Evolutionary conservation across 2,329 filamentous ascomycete species (phyloP).

Genomic region (Arthroderma sp.): DNA sequence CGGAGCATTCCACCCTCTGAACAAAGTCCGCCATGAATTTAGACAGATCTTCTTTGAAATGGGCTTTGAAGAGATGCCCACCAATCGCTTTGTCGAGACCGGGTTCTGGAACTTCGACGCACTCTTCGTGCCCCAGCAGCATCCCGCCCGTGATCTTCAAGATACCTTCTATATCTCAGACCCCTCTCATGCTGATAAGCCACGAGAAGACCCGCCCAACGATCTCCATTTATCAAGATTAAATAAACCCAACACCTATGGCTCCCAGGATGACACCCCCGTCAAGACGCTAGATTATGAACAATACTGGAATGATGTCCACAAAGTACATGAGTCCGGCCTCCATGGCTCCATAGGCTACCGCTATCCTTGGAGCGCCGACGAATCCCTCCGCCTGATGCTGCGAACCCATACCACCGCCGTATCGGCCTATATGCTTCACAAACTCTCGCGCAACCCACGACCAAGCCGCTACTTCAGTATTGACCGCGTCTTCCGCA

Average conservation of each 20-base stretch:
- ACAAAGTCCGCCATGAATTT: conserved; percentile 93
- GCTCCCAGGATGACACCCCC: conserved; percentile 35
- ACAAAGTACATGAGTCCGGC: conserved; percentile 74
- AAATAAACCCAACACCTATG: conserved; percentile 29
- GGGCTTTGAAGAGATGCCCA: conserved; percentile 98
- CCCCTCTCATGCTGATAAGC: conserved; percentile 58
- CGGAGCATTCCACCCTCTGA: conserved; percentile 49
- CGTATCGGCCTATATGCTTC: conserved; percentile 77
- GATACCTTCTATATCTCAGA: conserved; percentile 98
- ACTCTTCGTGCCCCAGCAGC: conserved; percentile 93
- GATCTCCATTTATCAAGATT: conserved; percentile 23
- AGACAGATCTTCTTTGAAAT: conserved; percentile 98
- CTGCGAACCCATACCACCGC: conserved; percentile 94
- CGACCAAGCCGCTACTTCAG: conserved; percentile 93
- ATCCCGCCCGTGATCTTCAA: conserved; percentile 91
- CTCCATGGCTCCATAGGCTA: conserved; percentile 95
- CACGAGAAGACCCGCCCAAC: conserved; percentile 42
- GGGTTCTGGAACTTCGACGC: conserved; percentile 99
- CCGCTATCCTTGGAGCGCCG: conserved; percentile 81
- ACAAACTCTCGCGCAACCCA: conserved; percentile 72
- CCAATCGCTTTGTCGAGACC: conserved; percentile 82
- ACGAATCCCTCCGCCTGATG: conserved; percentile 76
- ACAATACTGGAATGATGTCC: conserved; percentile 77
- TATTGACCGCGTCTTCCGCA: conserved; percentile 95
- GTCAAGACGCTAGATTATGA: conserved; percentile 53